A percentile compares a stretch with the other conserved stretches of the same genome.
Conservation (phyloP, 2,329 filamentous ascomycete species). For the Cercospora berteroae region DNA sequence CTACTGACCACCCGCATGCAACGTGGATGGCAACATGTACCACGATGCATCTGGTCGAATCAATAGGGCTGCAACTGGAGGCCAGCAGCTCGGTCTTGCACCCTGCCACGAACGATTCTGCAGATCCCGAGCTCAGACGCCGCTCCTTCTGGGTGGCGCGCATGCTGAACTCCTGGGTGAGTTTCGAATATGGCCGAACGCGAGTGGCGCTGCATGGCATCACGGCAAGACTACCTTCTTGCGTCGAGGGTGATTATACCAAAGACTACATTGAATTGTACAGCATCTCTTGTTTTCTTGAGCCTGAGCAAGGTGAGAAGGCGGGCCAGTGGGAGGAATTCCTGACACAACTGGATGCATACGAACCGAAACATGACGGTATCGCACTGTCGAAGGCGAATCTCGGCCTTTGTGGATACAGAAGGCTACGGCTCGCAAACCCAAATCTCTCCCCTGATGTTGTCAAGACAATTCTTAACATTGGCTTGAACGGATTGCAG, state of each 20-base stretch:
- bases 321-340: slow-evolving; percentile 37
- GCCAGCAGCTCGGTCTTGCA: slow-evolving; percentile 32
- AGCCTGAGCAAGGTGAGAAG: slow-evolving; percentile 45
- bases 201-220: slow-evolving; percentile 51
- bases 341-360: slow-evolving; percentile 33
- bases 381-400: slow-evolving; percentile 51
- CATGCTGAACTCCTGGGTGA: slow-evolving; percentile 60
- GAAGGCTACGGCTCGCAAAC: slow-evolving; percentile 54
- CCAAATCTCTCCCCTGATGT: slow-evolving; percentile 45
- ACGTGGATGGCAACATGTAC: slow-evolving; percentile 59
- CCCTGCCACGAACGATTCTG: slow-evolving; percentile 25
- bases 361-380: slow-evolving; percentile 34
- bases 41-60: slow-evolving; percentile 59
- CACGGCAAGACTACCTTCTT: slow-evolving; percentile 43
- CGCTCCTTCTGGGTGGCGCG: slow-evolving; percentile 51
- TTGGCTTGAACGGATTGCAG: slow-evolving; percentile 48
- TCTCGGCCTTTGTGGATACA: slow-evolving; percentile 55
- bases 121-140: slow-evolving; percentile 31
- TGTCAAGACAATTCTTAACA: slow-evolving; percentile 49
- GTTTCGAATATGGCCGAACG: slow-evolving; percentile 58
- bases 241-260: slow-evolving; percentile 45
- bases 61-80: slow-evolving; percentile 50
- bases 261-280: slow-evolving; percentile 54
- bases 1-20: slow-evolving; percentile 54
- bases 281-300: slow-evolving; percentile 54